phyloP scores from a whole-genome alignment of 2,329 filamentous ascomycete genomes.

The Knoxdaviesia capensis region DNA sequence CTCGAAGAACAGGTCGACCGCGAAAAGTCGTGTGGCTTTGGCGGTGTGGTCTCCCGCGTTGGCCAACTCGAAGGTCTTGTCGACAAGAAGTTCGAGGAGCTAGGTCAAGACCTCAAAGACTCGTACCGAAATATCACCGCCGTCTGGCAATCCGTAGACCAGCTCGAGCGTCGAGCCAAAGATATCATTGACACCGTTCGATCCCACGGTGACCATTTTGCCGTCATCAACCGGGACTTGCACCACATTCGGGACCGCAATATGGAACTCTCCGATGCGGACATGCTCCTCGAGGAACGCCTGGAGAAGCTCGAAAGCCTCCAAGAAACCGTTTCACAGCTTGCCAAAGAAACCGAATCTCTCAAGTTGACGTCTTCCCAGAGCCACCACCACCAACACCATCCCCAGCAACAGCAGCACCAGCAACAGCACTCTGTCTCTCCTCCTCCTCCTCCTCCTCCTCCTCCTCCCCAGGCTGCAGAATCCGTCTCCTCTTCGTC shows the following conservation, averaged over 20 bases:
- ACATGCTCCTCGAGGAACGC: slow-evolving; percentile 31
- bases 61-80: slow-evolving; percentile 31
- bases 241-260: neutral
- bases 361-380: neutral
- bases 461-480: no score
- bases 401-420: slow-evolving; percentile 1
- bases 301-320: slow-evolving; percentile 23
- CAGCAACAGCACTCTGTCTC: neutral
- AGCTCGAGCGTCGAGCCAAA: slow-evolving; percentile 16
- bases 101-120: slow-evolving; percentile 29
- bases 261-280: slow-evolving; percentile 27
- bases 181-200: slow-evolving; percentile 4
- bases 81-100: slow-evolving; percentile 29
- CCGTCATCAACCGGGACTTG: slow-evolving; percentile 6
- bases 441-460: no score
- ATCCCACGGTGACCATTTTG: slow-evolving; percentile 12
- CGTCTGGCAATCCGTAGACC: slow-evolving; percentile 29
- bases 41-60: slow-evolving; percentile 21
- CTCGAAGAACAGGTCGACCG: slow-evolving; percentile 22
- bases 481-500: no score
- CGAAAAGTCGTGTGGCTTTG: slow-evolving; percentile 16
- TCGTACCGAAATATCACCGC: slow-evolving; percentile 33
- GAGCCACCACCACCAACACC: neutral
- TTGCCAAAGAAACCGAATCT: neutral
- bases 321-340: slow-evolving; percentile 2